Percentiles rank a stretch among this genome's conserved stretches.
Conservation (phyloP, 1,284 basidiomycete species). For the Thelephora terrestris region DNA sequence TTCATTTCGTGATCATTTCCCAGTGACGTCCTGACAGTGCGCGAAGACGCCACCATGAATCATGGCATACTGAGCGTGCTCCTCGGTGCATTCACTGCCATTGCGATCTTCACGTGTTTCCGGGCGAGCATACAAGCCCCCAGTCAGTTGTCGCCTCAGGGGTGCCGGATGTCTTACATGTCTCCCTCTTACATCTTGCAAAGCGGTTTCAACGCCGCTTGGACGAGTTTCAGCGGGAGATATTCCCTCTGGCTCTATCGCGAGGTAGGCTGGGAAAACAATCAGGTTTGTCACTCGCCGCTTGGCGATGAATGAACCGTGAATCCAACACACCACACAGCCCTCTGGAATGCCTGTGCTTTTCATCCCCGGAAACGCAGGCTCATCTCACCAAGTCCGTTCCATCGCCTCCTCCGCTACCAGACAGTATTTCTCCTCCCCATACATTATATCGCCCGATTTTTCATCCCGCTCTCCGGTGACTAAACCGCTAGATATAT, state of each 20-base stretch:
- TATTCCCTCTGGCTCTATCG: constrained; percentile 89
- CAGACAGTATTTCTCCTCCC: constrained; percentile 65
- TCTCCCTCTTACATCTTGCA: constrained; percentile 81
- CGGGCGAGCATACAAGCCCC: background rate
- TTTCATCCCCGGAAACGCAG: constrained; percentile 97
- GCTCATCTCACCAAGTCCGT: constrained; percentile 88
- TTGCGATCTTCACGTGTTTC: background rate
- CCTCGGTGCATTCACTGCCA: background rate
- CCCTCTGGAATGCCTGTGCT: constrained; percentile 69
- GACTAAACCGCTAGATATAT: constrained; percentile 67
- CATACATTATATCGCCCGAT: constrained; percentile 37
- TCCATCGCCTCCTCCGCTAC: constrained; percentile 90
- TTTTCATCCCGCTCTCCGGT: constrained; percentile 33
- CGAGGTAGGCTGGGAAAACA: constrained; percentile 76
- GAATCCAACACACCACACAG: constrained; percentile 18
- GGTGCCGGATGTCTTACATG: constrained; percentile 99
- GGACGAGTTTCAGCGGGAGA: constrained; percentile 60
- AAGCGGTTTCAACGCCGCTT: constrained; percentile 45
- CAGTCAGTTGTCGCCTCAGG: constrained; percentile 43
- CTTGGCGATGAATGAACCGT: constrained; percentile 6
- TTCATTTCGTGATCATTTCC: too few species aligned
- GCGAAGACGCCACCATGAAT: background rate
- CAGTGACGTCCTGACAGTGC: too few species aligned
- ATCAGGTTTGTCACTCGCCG: constrained; percentile 37
- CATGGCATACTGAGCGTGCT: background rate